Base-by-base conservation (phyloP, 345 rosid species). In the Combretum micranthum region DNA sequence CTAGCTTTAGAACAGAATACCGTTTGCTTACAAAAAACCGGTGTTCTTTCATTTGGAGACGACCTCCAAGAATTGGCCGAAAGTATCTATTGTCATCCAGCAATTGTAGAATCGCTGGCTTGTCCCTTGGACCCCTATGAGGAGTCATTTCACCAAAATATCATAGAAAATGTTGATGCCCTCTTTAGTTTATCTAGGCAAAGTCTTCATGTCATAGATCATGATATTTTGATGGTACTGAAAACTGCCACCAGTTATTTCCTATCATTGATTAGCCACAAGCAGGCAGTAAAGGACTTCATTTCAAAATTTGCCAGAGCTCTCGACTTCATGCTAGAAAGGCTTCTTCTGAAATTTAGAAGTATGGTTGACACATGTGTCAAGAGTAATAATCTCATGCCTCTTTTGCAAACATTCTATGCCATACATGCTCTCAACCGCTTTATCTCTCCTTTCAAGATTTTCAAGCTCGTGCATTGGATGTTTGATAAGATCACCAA, bases 41-140 rank as follows among this genome's bases (percentile, higher is more conserved):
- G 56, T 20, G 32, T 63, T 57, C 64, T 59, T 65, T 43, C 66
- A 55, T 69, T 59, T 22, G 71, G 64, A 45, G 67, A 75, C 26
- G 63, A 64, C 52, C 52, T 78, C 55, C 66, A 57, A 54, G 85
- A 83, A 76, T 83, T 74, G 74, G 85, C 75, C 60, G 69, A 65
- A 61, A 64, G 79, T 50, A 70, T 87, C 63, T 72, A 86, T 59
- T 68, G 70, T 65, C 99, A 93, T 69, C 99, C 94, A 42, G 78
- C 69, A 25, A 80, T 66, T 49, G 55, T 50, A 32, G 67, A 71
- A 58, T 64, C 80, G 44, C 72, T 89, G 70, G 53, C 69, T 56
- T 60, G 59, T 70, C 84, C 94, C 50, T 67, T 79, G 71, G 65
- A 67, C 60, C 75, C 71, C 64, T 39, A 62, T 64, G 61, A 64